These are phyloP conservation scores for Bipolaris gigantea DNA, from an alignment of 2,329 filamentous ascomycete species.

Conservation along the genomic window DNA sequence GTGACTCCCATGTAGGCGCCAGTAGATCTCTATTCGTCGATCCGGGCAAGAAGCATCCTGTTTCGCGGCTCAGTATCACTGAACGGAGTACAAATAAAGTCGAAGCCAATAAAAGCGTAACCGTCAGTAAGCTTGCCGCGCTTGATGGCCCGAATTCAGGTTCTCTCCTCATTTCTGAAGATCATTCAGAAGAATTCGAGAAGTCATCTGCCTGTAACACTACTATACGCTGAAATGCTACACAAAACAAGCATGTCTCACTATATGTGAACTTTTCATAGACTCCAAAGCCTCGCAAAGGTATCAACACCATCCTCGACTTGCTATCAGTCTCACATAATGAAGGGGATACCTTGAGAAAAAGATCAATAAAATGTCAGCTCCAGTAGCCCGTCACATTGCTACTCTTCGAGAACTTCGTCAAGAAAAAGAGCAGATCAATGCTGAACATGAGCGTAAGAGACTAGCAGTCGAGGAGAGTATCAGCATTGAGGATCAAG, in stretches of 20 bases:
- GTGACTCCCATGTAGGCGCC: not conserved
- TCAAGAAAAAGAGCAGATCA: not conserved
- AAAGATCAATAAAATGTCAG: not conserved
- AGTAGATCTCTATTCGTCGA: not conserved
- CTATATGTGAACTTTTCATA: not conserved
- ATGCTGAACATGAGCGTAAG: not conserved
- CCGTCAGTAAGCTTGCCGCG: not conserved
- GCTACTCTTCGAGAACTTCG: not conserved
- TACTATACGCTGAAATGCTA: not conserved
- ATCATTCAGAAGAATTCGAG: not conserved
- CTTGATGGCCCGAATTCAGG: not conserved
- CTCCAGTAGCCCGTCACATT: not conserved
- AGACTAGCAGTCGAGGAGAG: not conserved
- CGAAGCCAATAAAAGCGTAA: not conserved
- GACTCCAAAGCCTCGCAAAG: not conserved
- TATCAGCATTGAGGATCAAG: not conserved
- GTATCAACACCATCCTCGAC: not conserved
- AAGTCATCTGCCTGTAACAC: not conserved
- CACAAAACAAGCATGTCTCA: no score
- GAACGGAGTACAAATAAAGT: not conserved
- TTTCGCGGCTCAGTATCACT: not conserved
- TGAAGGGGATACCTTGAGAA: not conserved
- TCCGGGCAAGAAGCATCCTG: not conserved
- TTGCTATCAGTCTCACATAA: not conserved
- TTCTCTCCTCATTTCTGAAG: no score